A percentile compares a stretch with the other conserved stretches of the same genome.
phyloP scores from a whole-genome alignment of 495 filamentous ascomycete genomes.

The Penicillium coffeae region DNA sequence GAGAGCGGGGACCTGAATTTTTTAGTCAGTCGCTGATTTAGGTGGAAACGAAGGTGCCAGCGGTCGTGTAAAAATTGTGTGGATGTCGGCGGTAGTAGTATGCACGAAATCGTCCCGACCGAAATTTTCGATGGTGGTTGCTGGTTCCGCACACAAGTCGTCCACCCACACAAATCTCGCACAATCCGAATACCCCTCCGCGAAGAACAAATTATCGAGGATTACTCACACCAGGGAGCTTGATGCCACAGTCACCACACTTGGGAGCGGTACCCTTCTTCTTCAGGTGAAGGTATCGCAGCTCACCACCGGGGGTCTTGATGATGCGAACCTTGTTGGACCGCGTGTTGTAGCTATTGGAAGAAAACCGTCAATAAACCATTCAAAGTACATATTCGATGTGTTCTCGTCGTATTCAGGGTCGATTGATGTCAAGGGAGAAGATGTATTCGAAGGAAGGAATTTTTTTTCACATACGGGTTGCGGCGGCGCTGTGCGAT shows the following conservation, averaged over 20 bases:
- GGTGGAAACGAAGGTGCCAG: neutral
- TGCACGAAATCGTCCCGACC: neutral
- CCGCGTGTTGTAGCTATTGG: conserved; percentile 83
- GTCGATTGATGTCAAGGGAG: conserved; percentile 15
- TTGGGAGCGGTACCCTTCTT: conserved; percentile 95
- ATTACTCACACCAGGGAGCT: conserved; percentile 85
- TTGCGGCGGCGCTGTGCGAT: conserved; percentile 71
- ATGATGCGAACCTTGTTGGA: conserved; percentile 95
- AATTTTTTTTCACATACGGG: conserved; percentile 63
- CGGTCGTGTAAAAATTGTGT: conserved; percentile 8
- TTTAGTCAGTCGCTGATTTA: conserved; percentile 18
- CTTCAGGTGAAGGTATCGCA: conserved; percentile 97
- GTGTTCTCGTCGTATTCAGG: conserved; percentile 15
- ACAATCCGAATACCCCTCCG: conserved; percentile 4
- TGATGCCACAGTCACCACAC: conserved; percentile 97
- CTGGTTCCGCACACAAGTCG: conserved; percentile 11
- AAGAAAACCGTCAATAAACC: conserved; percentile 34
- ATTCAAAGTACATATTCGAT: conserved; percentile 8
- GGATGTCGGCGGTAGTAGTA: neutral
- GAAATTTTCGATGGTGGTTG: conserved; percentile 10
- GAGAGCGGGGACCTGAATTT: conserved; percentile 80
- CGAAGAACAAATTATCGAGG: conserved; percentile 20
- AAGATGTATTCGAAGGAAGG: conserved; percentile 9
- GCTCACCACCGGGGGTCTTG: conserved; percentile 92
- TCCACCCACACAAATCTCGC: conserved; percentile 15